Evolutionary conservation across 768 basidiomycete genomes (phyloP).

Genomic region (Flagelloscypha sp.): DNA sequence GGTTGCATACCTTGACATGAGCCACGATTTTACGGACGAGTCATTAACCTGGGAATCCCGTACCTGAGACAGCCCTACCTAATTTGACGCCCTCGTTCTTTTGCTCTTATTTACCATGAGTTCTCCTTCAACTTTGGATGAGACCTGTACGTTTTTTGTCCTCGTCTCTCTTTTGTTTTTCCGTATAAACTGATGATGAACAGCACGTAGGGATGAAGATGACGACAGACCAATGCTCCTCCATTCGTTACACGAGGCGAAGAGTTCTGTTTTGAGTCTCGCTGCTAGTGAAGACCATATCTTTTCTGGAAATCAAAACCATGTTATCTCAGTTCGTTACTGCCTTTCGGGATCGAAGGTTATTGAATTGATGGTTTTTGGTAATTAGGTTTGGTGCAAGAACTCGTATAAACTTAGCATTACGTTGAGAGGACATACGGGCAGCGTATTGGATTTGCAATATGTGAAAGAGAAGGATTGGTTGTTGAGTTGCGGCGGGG

Average conservation of each 20-base stretch:
- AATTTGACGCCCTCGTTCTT: no score
- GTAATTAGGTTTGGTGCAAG: slow-evolving; percentile 76
- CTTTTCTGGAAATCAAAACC: slow-evolving; percentile 74
- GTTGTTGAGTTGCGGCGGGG: slow-evolving; percentile 81
- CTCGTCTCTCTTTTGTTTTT: no score
- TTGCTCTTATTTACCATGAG: no score
- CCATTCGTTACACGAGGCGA: slow-evolving; percentile 64
- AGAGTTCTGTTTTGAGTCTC: slow-evolving; percentile 66
- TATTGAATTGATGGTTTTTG: slow-evolving; percentile 1
- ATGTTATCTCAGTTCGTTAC: slow-evolving; percentile 63
- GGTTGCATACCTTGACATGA: no score
- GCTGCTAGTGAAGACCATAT: slow-evolving; percentile 67
- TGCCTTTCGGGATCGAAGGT: not conserved
- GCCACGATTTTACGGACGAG: no score
- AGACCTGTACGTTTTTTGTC: no score
- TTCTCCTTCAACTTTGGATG: no score
- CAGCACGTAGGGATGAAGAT: no score
- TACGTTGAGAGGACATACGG: slow-evolving; percentile 72
- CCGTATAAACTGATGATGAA: no score
- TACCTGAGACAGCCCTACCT: no score
- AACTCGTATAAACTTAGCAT: slow-evolving; percentile 57
- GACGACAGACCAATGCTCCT: no score
- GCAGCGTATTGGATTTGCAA: slow-evolving; percentile 74
- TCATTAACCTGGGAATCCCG: no score
- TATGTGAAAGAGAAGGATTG: slow-evolving; percentile 69